phyloP scores from a whole-genome alignment of 495 filamentous ascomycete genomes.

The Geopyxis carbonaria region DNA sequence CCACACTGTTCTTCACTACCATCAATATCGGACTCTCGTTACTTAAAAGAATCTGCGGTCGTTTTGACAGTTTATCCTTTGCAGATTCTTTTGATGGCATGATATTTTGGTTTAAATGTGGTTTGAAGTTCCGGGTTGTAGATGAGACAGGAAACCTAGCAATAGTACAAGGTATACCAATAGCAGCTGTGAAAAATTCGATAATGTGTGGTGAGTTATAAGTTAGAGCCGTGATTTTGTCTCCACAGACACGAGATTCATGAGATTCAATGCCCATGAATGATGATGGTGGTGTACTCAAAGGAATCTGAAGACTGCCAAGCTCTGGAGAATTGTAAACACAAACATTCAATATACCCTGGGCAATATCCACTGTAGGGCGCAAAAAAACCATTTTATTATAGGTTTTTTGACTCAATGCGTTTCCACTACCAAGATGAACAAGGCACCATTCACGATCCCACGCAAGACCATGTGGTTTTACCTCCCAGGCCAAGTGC shows the following conservation, averaged over 20 bases:
- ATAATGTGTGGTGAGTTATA: conserved; percentile 49
- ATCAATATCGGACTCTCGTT: conserved; percentile 87
- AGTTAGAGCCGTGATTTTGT: conserved; percentile 47
- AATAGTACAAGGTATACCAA: conserved; percentile 62
- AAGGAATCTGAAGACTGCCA: conserved; percentile 11
- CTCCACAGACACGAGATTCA: conserved; percentile 60
- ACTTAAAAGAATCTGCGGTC: conserved; percentile 54
- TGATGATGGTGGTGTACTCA: conserved; percentile 8
- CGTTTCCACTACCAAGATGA: conserved; percentile 60
- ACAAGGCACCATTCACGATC: conserved; percentile 89
- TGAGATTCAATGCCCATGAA: conserved; percentile 21
- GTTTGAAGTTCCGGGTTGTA: conserved; percentile 46
- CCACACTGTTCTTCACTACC: conserved; percentile 64
- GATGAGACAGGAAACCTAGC: conserved; percentile 56
- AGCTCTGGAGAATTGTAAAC: conserved; percentile 9
- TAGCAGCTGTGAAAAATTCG: conserved; percentile 51
- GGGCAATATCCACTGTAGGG: conserved; percentile 48
- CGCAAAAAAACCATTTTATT: conserved; percentile 67
- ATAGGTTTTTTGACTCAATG: conserved; percentile 66
- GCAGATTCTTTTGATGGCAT: conserved; percentile 6
- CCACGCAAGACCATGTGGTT: conserved; percentile 66
- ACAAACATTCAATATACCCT: conserved; percentile 36
- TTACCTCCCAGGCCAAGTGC: conserved; percentile 52
- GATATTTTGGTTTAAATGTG: conserved; percentile 35
- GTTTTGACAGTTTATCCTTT: conserved; percentile 5